phyloP scores from a whole-genome alignment of 2,329 filamentous ascomycete species.

The Periglandula ipomoeae region DNA sequence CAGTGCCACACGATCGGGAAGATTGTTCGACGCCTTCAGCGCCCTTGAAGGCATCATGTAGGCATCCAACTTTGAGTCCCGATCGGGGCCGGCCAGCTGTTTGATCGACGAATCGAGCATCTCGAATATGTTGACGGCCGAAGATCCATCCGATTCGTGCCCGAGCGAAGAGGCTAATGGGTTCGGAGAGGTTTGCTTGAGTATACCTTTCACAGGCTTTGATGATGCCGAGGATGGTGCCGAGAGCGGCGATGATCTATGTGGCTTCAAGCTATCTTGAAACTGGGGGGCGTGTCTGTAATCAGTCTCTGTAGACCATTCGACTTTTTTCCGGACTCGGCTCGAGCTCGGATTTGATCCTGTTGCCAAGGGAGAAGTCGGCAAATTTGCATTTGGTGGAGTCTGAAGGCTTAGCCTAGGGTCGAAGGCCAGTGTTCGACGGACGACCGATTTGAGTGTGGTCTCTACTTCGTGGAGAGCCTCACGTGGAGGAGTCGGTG shows the following conservation, averaged over 20 bases:
- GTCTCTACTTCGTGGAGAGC: conserved; percentile 29
- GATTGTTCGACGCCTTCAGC: conserved; percentile 71
- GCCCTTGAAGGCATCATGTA: conserved; percentile 72
- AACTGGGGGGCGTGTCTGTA: conserved; percentile 46
- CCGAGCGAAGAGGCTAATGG: conserved; percentile 31
- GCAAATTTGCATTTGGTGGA: conserved; percentile 40
- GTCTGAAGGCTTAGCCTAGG: conserved; percentile 33
- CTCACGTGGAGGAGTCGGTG: conserved; percentile 60
- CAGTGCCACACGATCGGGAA: conserved; percentile 66
- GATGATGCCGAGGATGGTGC: conserved; percentile 27
- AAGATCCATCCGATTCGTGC: conserved; percentile 30
- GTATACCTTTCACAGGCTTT: conserved; percentile 56
- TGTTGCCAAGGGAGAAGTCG: conserved; percentile 30
- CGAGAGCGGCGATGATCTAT: conserved; percentile 32
- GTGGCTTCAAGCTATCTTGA: conserved; percentile 25
- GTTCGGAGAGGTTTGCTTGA: conserved; percentile 58
- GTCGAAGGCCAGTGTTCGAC: conserved; percentile 29
- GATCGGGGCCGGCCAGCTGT: conserved; percentile 67
- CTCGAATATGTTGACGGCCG: conserved; percentile 52
- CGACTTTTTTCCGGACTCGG: conserved; percentile 43
- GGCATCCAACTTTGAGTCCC: conserved; percentile 69
- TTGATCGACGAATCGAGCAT: conserved; percentile 82
- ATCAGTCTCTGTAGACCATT: conserved; percentile 47
- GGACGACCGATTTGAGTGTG: conserved; percentile 24
- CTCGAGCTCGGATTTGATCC: conserved; percentile 34